Evolutionary conservation across 2,329 filamentous ascomycete genomes (phyloP), one percentile per base, ranked within the genome.

Genomic region (Fusarium multiceps): DNA sequence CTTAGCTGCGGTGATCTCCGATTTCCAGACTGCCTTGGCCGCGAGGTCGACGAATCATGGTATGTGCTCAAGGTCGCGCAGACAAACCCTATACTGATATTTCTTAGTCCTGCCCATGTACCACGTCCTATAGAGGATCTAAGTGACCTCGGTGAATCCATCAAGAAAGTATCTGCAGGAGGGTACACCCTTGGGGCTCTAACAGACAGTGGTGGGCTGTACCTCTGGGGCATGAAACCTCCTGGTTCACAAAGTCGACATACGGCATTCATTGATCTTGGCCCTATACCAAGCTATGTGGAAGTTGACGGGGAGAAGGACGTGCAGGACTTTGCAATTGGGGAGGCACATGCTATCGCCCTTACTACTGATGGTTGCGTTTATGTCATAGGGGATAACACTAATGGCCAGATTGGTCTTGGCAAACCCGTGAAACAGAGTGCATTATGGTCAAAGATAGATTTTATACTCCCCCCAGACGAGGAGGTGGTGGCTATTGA

Each of bases 171-270:
- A 27, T 82, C 81, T 6, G 85, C 85, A 5, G 85, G 85, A 4
- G 89, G 89, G 1, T 90, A 89, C 73, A 78, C 85, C 4, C 78
- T 86, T 4, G 87, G 86, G 5, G 89, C 88, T 0, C 71, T 92
- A 45, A 90, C 88, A 0, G 78, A 82, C 13, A 86, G 85, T 4
- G 81, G 85, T 32, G 86, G 88, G 60, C 76, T 90, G 3, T 92
- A 92, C 72, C 75, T 86, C 25, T 92, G 89, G 89, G 89, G 90
- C 4, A 75, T 75, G 46, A 30, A 62, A 18, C 58, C 72, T 3
- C 63, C 66, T 8, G 74, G 74, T 10, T 55, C 64, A 2, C 70
- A 68, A 30, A 76, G 78, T n/a, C 78, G 80, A 7, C 74, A 75
- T 13, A 72, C 73, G n/a, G 70, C 77, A 27, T 74, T 84, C 32